Conservation (phyloP, 164 flowering plant species). For the Aristolochia contorta region DNA sequence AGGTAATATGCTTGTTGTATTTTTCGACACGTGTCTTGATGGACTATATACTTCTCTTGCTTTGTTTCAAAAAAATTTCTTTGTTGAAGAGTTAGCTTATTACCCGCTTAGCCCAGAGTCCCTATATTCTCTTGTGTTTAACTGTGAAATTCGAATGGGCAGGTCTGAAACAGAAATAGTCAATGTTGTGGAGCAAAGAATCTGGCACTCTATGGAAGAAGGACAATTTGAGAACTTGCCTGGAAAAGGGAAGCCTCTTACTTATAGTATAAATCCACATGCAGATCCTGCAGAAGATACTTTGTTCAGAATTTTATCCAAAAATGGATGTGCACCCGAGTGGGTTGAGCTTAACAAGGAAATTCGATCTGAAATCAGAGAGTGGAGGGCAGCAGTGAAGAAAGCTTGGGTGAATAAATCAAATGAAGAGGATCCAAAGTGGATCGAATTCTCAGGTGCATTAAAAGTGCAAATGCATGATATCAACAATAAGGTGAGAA, state of each 20-base stretch:
- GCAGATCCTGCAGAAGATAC: slow-evolving; percentile 95
- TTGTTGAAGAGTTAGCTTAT: no score
- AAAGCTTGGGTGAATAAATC: slow-evolving; percentile 44
- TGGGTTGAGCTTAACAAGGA: slow-evolving; percentile 96
- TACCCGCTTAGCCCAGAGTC: no score
- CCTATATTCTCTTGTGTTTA: no score
- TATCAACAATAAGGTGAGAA: slow-evolving; percentile 64
- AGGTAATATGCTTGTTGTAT: no score
- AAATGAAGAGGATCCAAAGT: slow-evolving; percentile 31
- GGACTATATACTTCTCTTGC: no score
- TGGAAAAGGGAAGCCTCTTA: slow-evolving; percentile 90
- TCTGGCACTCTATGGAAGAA: slow-evolving; percentile 91
- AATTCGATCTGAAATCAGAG: slow-evolving; percentile 38
- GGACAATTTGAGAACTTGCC: slow-evolving; percentile 93
- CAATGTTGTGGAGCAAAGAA: slow-evolving; percentile 82
- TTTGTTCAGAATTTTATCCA: slow-evolving; percentile 65
- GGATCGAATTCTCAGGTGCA: slow-evolving; percentile 48
- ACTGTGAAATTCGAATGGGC: slow-evolving; percentile 3
- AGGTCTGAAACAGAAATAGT: slow-evolving; percentile 89
- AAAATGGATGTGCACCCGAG: slow-evolving; percentile 82
- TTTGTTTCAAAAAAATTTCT: no score
- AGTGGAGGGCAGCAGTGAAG: slow-evolving; percentile 58
- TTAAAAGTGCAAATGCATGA: slow-evolving; percentile 44
- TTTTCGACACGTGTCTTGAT: no score
- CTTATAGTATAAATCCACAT: slow-evolving; percentile 62